Conservation (phyloP, 129 eudicot genomes). For the Artemisia tridentata region DNA sequence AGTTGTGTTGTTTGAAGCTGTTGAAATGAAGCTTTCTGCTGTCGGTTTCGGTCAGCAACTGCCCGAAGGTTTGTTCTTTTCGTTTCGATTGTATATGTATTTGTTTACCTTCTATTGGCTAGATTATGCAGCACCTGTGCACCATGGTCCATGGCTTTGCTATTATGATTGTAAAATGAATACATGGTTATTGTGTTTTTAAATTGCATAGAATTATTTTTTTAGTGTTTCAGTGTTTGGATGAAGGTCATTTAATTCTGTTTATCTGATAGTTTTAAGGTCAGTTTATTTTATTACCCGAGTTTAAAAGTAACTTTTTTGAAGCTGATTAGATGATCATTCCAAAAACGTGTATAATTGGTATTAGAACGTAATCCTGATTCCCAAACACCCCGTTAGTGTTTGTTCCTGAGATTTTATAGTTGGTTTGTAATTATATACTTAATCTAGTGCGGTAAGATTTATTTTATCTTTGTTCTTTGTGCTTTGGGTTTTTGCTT, state of each 20-base stretch:
- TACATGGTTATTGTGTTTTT: not conserved
- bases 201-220: no score
- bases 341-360: no score
- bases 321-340: no score
- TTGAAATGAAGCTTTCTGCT: slow-evolving; percentile 59
- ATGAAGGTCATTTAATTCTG: no score
- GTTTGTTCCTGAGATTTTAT: slow-evolving; percentile 3
- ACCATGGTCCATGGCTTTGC: slow-evolving; percentile 6
- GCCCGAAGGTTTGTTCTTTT: slow-evolving; percentile 53
- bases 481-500: no score
- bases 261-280: no score
- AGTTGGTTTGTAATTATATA: slow-evolving; percentile 13
- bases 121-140: not conserved
- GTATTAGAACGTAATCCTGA: no score
- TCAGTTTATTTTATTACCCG: no score
- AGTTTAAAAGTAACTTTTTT: no score
- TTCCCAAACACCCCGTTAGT: not conserved
- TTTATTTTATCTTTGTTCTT: not conserved
- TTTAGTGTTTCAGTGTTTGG: no score
- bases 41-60: slow-evolving; percentile 66
- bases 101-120: not conserved
- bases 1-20: slow-evolving; percentile 27
- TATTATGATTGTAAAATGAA: no score
- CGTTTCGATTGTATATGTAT: not conserved
- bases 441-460: not conserved